Base-by-base conservation (phyloP, 192 early-diverging fungal species). In the Coemansia sp. region DNA sequence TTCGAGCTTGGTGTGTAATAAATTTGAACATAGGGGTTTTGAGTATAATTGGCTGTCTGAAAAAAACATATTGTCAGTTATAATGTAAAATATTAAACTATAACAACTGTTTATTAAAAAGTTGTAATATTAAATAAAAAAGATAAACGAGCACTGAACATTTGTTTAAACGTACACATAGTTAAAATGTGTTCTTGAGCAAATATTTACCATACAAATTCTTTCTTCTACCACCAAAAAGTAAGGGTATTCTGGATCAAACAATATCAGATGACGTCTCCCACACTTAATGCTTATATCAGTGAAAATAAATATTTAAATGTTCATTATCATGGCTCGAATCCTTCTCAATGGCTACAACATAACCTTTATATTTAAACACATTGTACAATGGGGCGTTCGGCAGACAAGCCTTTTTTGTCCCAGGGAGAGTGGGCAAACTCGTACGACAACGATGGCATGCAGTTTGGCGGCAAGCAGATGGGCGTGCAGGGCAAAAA, bases 371-470 rank as follows among this genome's bases (percentile, higher is more conserved):
- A 4, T 57, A 23, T 57, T 47, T 21, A 23, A 1, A 22, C 4
- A 47, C 10, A 47, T 47, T 17, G 2, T 50, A 41, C 4, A 11
- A 73, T 75, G 72, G 72, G 72, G 11, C 66, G 72, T 13, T 55
- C 61, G 48, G 59, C 86, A 46, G 92, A 96, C 65, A 96, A 96
- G 71, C 80, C 92, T 61, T 96, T 91, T 70, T 91, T 94, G 24
- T 89, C 93, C 1, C 87, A 89, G 66, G 87, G 86, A 22, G 89
- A 91, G 64, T 89, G 87, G 83, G 73, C 77, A 33, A 83, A 84
- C 51, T 67, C 74, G 15, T 73, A 84, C 38, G 74, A 65, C 48
- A 72, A 82, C 49, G 85, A 60, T 52, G 82, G 80, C 43, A 83
- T 85, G 79, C 68, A 43, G 42, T 86, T 80, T 84, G 83, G 84